phyloP scores from a whole-genome alignment of 2,329 filamentous ascomycete genomes.

The Curvularia eragrostidis region DNA sequence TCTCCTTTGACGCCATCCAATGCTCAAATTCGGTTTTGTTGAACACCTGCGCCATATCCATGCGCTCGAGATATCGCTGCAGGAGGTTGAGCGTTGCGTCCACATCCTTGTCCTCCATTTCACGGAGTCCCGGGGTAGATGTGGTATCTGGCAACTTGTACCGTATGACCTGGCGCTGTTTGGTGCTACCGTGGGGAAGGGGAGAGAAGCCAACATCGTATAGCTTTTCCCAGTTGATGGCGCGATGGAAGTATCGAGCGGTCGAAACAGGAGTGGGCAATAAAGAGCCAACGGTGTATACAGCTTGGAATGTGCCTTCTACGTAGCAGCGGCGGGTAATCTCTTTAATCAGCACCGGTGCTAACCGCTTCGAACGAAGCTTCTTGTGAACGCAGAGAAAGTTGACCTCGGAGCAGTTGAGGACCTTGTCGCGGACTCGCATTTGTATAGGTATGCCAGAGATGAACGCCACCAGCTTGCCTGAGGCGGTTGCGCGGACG shows the following conservation, averaged over 20 bases:
- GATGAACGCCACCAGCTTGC: slow-evolving; percentile 93
- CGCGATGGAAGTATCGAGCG: slow-evolving; percentile 93
- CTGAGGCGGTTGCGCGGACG: slow-evolving; percentile 81
- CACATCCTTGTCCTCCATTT: slow-evolving; percentile 80
- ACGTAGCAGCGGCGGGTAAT: slow-evolving; percentile 92
- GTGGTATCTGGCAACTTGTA: slow-evolving; percentile 82
- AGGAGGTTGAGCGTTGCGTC: slow-evolving; percentile 77
- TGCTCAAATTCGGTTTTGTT: slow-evolving; percentile 81
- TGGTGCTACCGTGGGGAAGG: slow-evolving; percentile 82
- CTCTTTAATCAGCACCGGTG: slow-evolving; percentile 96
- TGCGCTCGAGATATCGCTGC: slow-evolving; percentile 77
- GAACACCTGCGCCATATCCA: slow-evolving; percentile 85
- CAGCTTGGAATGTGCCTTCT: slow-evolving; percentile 87
- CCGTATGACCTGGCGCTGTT: slow-evolving; percentile 81
- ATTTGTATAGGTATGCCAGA: slow-evolving; percentile 88
- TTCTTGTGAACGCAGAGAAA: slow-evolving; percentile 99
- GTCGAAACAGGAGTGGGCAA: slow-evolving; percentile 91
- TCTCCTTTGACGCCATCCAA: slow-evolving; percentile 77
- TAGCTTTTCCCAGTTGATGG: slow-evolving; percentile 94
- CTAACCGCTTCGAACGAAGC: slow-evolving; percentile 87
- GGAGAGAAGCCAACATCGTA: slow-evolving; percentile 95
- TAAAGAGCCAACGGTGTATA: slow-evolving; percentile 92
- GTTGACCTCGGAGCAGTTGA: slow-evolving; percentile 92
- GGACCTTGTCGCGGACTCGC: slow-evolving; percentile 74
- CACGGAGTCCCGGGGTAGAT: slow-evolving; percentile 74